phyloP scores from a whole-genome alignment of 192 early-diverging fungal species.

The Thoreauomyces humboldtii region DNA sequence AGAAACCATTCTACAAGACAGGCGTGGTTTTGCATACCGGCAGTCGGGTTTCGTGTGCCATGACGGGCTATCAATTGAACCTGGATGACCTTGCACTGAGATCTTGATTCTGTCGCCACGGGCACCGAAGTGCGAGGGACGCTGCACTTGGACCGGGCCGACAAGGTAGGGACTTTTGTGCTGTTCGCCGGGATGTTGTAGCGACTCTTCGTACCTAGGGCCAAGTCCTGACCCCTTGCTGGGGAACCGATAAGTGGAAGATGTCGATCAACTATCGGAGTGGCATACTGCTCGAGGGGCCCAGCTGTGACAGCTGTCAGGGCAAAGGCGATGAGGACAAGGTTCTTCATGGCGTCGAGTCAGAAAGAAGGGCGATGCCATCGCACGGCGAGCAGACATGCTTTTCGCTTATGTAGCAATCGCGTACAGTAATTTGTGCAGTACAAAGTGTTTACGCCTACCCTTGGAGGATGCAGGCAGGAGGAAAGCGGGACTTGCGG shows the following conservation, averaged over 20 bases:
- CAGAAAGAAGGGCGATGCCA: too few species aligned
- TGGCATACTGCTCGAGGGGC: not conserved
- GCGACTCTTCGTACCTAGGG: not conserved
- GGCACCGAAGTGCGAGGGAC: too few species aligned
- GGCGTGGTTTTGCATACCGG: not conserved
- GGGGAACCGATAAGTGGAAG: not conserved
- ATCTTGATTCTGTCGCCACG: not conserved
- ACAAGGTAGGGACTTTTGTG: too few species aligned
- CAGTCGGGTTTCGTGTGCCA: slow-evolving; percentile 30
- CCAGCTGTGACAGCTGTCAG: not conserved
- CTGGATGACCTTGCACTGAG: not conserved
- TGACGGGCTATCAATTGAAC: slow-evolving; percentile 8
- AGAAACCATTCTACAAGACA: too few species aligned
- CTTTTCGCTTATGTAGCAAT: too few species aligned
- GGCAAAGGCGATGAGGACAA: not conserved
- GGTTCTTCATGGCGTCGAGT: not conserved
- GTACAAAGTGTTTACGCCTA: too few species aligned
- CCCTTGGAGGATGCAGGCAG: too few species aligned
- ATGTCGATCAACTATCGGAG: not conserved
- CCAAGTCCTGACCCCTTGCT: not conserved
- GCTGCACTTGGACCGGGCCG: too few species aligned
- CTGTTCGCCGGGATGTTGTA: not conserved
- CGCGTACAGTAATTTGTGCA: too few species aligned
- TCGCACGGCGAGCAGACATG: too few species aligned
- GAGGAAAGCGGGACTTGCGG: too few species aligned